These are phyloP conservation scores for Ophiostoma piceae DNA, from an alignment of 2,329 filamentous ascomycete genomes.

Conservation along the genomic window DNA sequence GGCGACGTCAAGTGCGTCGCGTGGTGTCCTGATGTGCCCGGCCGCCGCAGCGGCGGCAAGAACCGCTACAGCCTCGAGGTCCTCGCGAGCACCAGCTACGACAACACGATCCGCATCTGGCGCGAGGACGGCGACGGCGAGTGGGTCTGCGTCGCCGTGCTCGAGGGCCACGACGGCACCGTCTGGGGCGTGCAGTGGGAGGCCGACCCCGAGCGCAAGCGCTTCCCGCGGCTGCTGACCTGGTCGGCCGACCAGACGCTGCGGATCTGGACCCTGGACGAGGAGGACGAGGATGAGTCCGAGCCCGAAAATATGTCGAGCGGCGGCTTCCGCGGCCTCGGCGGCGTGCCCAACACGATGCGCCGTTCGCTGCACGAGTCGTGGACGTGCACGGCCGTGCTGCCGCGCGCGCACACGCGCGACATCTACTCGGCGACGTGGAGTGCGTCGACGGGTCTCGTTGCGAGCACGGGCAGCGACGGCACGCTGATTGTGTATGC, in stretches of 20 bases:
- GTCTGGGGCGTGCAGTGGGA: slow-evolving; percentile 86
- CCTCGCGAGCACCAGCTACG: slow-evolving; percentile 87
- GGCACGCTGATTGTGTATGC: slow-evolving; percentile 74
- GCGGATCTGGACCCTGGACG: slow-evolving; percentile 67
- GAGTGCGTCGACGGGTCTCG: slow-evolving; percentile 69
- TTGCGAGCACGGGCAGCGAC: slow-evolving; percentile 88
- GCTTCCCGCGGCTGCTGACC: slow-evolving; percentile 64
- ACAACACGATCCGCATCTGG: slow-evolving; percentile 85
- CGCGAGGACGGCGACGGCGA: slow-evolving; percentile 82
- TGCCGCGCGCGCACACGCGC: slow-evolving; percentile 71
- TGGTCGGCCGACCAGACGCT: slow-evolving; percentile 79
- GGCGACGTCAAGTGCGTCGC: slow-evolving; percentile 91
- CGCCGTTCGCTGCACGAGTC: slow-evolving; percentile 70
- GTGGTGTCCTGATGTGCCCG: slow-evolving; percentile 72
- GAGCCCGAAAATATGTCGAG: slow-evolving; percentile 22
- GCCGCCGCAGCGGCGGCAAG: slow-evolving; percentile 33
- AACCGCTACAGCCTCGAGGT: slow-evolving; percentile 56
- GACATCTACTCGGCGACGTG: slow-evolving; percentile 81
- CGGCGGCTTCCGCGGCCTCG: slow-evolving; percentile 41
- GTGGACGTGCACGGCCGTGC: slow-evolving; percentile 71
- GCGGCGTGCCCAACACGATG: slow-evolving; percentile 83
- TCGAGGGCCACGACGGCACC: slow-evolving; percentile 76
- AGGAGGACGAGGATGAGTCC: slow-evolving; percentile 32
- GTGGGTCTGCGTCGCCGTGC: slow-evolving; percentile 81
- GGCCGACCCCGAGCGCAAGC: slow-evolving; percentile 38